These are phyloP conservation scores for Asterophora lycoperdoides DNA, from an alignment of 768 basidiomycete species.

Conservation along the genomic window DNA sequence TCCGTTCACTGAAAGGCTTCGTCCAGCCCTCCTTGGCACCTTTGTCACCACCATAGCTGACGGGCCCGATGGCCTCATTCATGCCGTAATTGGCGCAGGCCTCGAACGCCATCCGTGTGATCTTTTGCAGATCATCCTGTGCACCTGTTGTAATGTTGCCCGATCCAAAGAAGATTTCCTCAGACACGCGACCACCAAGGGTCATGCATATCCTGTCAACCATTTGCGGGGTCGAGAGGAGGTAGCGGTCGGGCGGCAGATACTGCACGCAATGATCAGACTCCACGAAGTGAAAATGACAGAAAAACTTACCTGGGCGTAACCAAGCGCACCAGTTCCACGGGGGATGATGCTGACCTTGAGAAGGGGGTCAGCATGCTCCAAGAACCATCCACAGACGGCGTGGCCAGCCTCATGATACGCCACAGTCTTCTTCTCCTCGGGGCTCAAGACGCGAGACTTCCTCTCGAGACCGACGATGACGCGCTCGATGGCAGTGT, in stretches of 20 bases:
- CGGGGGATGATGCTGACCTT: slow-evolving; percentile 99
- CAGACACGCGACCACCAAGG: slow-evolving; percentile 93
- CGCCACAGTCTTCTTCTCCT: slow-evolving; percentile 98
- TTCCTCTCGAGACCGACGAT: slow-evolving; percentile 97
- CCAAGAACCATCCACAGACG: slow-evolving; percentile 96
- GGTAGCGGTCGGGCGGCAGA: slow-evolving; percentile 91
- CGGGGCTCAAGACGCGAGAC: slow-evolving; percentile 84
- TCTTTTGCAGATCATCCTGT: slow-evolving; percentile 97
- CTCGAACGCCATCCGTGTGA: slow-evolving; percentile 97
- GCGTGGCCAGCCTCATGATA: slow-evolving; percentile 99
- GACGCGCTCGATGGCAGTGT: slow-evolving; percentile 96
- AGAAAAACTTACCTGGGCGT: slow-evolving; percentile 70
- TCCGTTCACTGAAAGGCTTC: slow-evolving; percentile 98
- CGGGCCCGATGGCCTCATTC: slow-evolving; percentile 91
- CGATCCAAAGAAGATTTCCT: slow-evolving; percentile 94
- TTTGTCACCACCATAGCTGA: slow-evolving; percentile 90
- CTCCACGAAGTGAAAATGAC: slow-evolving; percentile 4
- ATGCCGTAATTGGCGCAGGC: slow-evolving; percentile 96
- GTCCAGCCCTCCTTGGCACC: slow-evolving; percentile 85
- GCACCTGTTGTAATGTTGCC: slow-evolving; percentile 97
- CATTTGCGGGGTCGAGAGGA: slow-evolving; percentile 94
- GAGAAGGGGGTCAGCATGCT: slow-evolving; percentile 93
- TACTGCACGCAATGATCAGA: slow-evolving; percentile 48
- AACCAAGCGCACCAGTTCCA: slow-evolving; percentile 92
- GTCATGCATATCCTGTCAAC: slow-evolving; percentile 97